A percentile compares a stretch with the other conserved stretches of the same genome.
Evolutionary conservation across 495 filamentous ascomycete species (phyloP).

Genomic region (Penicillium waksmanii): DNA sequence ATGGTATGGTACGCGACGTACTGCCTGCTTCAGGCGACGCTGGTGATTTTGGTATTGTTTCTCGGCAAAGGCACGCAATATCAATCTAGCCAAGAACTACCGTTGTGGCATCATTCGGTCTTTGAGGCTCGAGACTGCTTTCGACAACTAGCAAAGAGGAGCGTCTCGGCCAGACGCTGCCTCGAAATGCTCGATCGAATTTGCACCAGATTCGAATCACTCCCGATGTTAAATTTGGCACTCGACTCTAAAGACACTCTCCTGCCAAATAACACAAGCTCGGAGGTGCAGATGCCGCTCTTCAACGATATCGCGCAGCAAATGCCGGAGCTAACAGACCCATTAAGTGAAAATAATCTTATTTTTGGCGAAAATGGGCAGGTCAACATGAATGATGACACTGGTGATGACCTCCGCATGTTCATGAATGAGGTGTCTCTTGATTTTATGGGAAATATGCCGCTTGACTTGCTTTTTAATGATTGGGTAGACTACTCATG

Average conservation of each 20-base stretch:
- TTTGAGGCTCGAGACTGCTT: conserved; percentile 9
- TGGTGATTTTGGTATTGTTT: conserved; percentile 3
- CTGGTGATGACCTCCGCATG: conserved; percentile 5
- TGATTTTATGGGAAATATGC: conserved; percentile 13
- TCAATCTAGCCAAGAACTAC: background rate
- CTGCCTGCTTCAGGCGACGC: conserved; percentile 6
- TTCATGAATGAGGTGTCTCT: conserved; percentile 11
- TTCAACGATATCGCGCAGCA: background rate
- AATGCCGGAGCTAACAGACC: background rate
- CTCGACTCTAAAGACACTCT: background rate
- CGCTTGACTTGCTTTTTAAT: conserved; percentile 13
- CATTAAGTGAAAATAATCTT: conserved; percentile 10
- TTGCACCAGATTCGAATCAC: conserved; percentile 6
- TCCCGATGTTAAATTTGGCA: background rate
- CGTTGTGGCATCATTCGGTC: conserved; percentile 6
- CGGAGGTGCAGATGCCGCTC: background rate
- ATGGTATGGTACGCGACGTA: conserved; percentile 13
- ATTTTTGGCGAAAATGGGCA: conserved; percentile 1
- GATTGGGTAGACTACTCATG: conserved; percentile 8
- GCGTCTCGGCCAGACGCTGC: conserved; percentile 5
- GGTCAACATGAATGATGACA: conserved; percentile 4
- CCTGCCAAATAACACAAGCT: background rate
- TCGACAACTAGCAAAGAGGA: conserved; percentile 1
- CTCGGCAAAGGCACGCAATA: background rate
- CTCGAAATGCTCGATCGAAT: conserved; percentile 11